Conservation (phyloP, 2,329 filamentous ascomycete species). For the Trichoderma pleuroti region DNA sequence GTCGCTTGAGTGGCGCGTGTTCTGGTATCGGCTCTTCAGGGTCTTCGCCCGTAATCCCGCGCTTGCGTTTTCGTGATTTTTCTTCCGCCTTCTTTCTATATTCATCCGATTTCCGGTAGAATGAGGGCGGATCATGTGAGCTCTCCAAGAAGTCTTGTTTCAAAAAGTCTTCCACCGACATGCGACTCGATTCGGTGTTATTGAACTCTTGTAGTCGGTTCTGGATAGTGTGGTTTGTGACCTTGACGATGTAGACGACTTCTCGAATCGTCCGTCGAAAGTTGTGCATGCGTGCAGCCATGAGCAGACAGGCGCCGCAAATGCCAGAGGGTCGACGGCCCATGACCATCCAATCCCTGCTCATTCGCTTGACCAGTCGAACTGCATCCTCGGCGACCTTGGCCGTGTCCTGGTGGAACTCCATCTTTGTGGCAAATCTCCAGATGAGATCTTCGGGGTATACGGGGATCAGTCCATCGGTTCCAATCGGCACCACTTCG, state of each 20-base stretch:
- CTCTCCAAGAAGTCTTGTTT: slow-evolving; percentile 69
- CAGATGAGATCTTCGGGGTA: slow-evolving; percentile 88
- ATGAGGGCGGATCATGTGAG: slow-evolving; percentile 76
- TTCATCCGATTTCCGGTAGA: slow-evolving; percentile 64
- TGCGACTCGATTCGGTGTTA: slow-evolving; percentile 73
- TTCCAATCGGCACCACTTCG: slow-evolving; percentile 66
- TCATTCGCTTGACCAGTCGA: slow-evolving; percentile 87
- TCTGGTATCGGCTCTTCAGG: slow-evolving; percentile 4
- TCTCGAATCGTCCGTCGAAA: slow-evolving; percentile 89
- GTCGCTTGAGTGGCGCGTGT: slow-evolving; percentile 18
- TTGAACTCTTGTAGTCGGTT: slow-evolving; percentile 91
- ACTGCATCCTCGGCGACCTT: slow-evolving; percentile 86
- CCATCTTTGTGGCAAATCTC: slow-evolving; percentile 85
- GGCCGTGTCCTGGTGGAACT: slow-evolving; percentile 78
- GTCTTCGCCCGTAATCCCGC: slow-evolving; percentile 28
- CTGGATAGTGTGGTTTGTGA: slow-evolving; percentile 88
- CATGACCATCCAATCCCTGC: slow-evolving; percentile 93
- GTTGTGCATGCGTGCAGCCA: slow-evolving; percentile 97
- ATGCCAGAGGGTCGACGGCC: slow-evolving; percentile 90
- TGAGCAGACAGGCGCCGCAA: slow-evolving; percentile 88
- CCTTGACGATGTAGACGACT: slow-evolving; percentile 97
- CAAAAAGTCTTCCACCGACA: slow-evolving; percentile 85
- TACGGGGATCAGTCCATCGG: slow-evolving; percentile 63
- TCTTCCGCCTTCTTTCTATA: slow-evolving; percentile 52
- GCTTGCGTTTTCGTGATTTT: slow-evolving; percentile 47